Percentiles rank a stretch among this genome's conserved stretches.
Evolutionary conservation across 2,329 filamentous ascomycete species (phyloP).

Genomic region (Fusarium odoratissimum): DNA sequence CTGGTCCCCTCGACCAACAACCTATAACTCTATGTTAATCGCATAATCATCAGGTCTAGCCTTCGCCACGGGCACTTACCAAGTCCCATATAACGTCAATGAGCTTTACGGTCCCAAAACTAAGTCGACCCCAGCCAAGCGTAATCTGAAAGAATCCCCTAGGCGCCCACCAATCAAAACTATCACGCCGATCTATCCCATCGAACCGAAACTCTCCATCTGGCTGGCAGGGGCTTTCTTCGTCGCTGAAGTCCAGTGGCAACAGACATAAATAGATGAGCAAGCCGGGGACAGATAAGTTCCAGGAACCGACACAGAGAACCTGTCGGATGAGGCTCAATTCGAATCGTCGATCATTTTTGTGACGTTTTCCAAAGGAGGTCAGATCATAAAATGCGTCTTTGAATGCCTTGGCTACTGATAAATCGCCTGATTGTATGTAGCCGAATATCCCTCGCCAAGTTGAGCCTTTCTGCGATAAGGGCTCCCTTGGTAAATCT

Average conservation of each 20-base stretch:
- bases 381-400: not conserved
- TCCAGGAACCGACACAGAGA: rapidly evolving
- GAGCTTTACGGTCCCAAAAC: slow-evolving; percentile 3
- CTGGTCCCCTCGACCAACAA: slow-evolving; percentile 15
- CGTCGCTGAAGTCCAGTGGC: rapidly evolving
- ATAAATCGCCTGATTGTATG: rapidly evolving
- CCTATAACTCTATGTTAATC: not conserved
- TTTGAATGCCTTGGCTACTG: rapidly evolving
- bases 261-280: rapidly evolving
- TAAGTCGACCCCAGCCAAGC: not conserved
- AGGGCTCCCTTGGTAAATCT: not conserved
- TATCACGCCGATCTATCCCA: rapidly evolving
- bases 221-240: not conserved
- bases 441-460: not conserved
- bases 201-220: not conserved
- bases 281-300: rapidly evolving
- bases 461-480: not conserved
- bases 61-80: not conserved
- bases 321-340: not conserved
- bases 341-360: too few relatives aligned
- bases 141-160: slow-evolving; percentile 17
- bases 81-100: slow-evolving; percentile 22
- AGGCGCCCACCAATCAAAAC: not conserved
- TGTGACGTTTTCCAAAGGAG: not conserved
- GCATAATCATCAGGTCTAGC: rapidly evolving